Conservation (phyloP, 345 rosid species). For the Eutrema yunnanense region DNA sequence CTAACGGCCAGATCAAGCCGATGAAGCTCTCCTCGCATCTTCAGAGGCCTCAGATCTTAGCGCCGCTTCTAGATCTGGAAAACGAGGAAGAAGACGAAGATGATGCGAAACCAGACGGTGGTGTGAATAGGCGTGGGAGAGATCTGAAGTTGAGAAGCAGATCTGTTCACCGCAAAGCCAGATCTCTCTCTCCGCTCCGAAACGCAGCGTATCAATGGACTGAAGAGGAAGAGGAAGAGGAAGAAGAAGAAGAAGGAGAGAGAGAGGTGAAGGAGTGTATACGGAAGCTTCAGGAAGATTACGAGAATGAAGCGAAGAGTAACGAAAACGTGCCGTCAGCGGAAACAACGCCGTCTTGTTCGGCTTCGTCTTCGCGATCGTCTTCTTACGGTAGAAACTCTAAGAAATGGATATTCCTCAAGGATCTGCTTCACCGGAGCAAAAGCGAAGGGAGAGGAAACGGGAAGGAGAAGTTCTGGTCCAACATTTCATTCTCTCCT, state of each 20-base stretch:
- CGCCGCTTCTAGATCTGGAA: conserved; percentile 71
- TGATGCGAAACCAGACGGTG: background rate
- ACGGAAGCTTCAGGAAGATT: conserved; percentile 20
- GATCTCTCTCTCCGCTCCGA: conserved; percentile 86
- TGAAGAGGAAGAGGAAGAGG: conserved; percentile 2
- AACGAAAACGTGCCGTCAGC: conserved; percentile 26
- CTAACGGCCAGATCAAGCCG: conserved; percentile 90
- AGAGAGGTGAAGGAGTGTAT: conserved; percentile 17
- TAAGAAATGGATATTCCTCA: conserved; percentile 83
- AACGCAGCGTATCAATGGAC: conserved; percentile 40
- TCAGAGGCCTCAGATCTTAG: conserved; percentile 67
- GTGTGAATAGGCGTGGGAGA: conserved; percentile 45
- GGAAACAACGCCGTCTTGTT: conserved; percentile 41
- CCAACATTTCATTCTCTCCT: conserved; percentile 59
- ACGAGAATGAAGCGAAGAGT: conserved; percentile 6
- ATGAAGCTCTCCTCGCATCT: conserved; percentile 86
- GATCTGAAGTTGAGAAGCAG: conserved; percentile 61
- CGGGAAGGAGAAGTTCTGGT: conserved; percentile 60
- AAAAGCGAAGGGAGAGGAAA: conserved; percentile 89
- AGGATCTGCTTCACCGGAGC: conserved; percentile 81
- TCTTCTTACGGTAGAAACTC: conserved; percentile 93
- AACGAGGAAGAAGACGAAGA: conserved; percentile 46
- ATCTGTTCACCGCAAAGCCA: conserved; percentile 67
- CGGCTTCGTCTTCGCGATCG: conserved; percentile 78
- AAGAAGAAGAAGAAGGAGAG: background rate